Evolutionary conservation across 1,139 yeast species (phyloP), one percentile per base, ranked within the genome.

Genomic region (Nakaseomyces uthaithaninus): DNA sequence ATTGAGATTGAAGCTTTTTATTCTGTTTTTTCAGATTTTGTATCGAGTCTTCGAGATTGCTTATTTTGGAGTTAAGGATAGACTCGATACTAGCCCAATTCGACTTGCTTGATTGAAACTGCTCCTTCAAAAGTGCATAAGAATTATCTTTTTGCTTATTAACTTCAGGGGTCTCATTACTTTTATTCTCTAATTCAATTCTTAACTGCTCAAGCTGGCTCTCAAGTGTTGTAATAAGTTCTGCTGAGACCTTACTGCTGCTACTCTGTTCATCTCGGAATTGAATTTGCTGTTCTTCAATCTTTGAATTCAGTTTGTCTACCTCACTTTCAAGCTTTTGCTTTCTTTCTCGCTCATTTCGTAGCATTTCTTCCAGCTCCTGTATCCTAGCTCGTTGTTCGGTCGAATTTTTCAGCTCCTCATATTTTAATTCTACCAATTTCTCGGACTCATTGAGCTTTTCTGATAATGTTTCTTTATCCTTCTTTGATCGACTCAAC

Each of bases 71-170:
- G 37, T 70, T 64, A 41, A 80, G 59, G 26, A 70, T 68, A 22
- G 74, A 63, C 52, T 82, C 89, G 27, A 78, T 71, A 11, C 71
- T 65, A 39, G 74, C 71, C 86, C 87, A 81, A 53, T 75, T 77
- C 42, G 74, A 78, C 40, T 74, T 74, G 0, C 87, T 81, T 17
- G 77, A 70, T 6, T 48, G 46, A 8, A 57, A 44, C 35, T 57
- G 55, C 10, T 46, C 44, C 31, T 49, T 53, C 10, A 54, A 31
- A 2, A 35, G 24, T 12, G 78, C 66, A 53, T 79, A 80, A 16
- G 20, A 9, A 17, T 16, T 17, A 28, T 28, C 22, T 52, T 80
- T 87, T 9, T 55, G 59, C 40, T 58, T 57, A 37, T 37, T 19
- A 12, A 45, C 43, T 11, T 44, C 45, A 20, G 47, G 45, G 1